These are phyloP conservation scores for Paraphaeosphaeria minitans DNA, from an alignment of 2,329 filamentous ascomycete genomes.

Conservation along the genomic window DNA sequence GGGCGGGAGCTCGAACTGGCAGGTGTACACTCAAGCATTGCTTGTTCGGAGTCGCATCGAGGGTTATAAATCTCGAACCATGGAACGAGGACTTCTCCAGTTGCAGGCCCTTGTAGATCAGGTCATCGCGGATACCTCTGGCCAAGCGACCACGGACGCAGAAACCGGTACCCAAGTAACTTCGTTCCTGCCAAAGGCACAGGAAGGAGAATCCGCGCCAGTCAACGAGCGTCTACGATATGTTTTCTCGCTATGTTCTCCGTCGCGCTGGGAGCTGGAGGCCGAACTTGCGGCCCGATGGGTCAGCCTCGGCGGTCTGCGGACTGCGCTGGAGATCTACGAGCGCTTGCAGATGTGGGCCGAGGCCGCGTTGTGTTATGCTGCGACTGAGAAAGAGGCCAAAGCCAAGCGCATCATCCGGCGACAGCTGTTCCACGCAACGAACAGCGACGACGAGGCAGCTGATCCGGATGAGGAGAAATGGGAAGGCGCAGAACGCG, in stretches of 20 bases:
- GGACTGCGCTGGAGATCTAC: slow-evolving; percentile 94
- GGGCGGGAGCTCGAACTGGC: slow-evolving; percentile 94
- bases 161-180: slow-evolving; percentile 58
- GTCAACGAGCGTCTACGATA: slow-evolving; percentile 78
- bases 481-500: slow-evolving; percentile 71
- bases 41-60: slow-evolving; percentile 90
- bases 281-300: slow-evolving; percentile 92
- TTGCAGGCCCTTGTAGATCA: slow-evolving; percentile 95
- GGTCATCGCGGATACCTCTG: slow-evolving; percentile 81
- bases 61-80: slow-evolving; percentile 80
- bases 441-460: slow-evolving; percentile 49
- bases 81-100: slow-evolving; percentile 88
- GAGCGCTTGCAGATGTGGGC: slow-evolving; percentile 92
- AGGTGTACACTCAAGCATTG: slow-evolving; percentile 93
- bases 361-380: slow-evolving; percentile 89
- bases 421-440: slow-evolving; percentile 76
- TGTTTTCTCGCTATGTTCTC: slow-evolving; percentile 81
- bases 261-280: slow-evolving; percentile 91
- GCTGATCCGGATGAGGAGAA: slow-evolving; percentile 53
- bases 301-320: slow-evolving; percentile 83
- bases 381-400: slow-evolving; percentile 77
- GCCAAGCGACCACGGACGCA: slow-evolving; percentile 29
- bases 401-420: slow-evolving; percentile 80
- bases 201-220: slow-evolving; percentile 77
- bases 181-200: slow-evolving; percentile 80